These are phyloP conservation scores for Xylariaceae sp. DNA, from an alignment of 2,329 filamentous ascomycete species.

Conservation along the genomic window DNA sequence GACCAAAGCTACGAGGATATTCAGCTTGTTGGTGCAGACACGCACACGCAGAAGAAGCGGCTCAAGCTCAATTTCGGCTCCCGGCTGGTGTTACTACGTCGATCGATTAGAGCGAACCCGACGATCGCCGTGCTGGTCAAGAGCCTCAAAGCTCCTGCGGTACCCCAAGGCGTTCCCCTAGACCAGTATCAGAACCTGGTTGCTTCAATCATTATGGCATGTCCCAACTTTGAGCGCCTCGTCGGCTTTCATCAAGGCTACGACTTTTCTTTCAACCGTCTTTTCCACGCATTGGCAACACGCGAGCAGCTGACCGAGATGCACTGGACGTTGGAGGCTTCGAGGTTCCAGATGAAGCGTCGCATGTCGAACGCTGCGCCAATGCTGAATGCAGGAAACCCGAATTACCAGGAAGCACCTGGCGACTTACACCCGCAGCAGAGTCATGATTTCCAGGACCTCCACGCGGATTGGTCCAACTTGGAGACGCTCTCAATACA, in stretches of 20 bases:
- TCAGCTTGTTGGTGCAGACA: constrained; percentile 55
- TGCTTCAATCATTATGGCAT: constrained; percentile 59
- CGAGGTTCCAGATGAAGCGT: constrained; percentile 32
- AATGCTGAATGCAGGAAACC: constrained; percentile 17
- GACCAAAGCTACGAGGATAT: constrained; percentile 51
- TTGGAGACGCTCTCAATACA: constrained; percentile 55
- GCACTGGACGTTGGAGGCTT: constrained; percentile 52
- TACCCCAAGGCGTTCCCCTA: constrained; percentile 34
- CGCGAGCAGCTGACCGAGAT: constrained; percentile 52
- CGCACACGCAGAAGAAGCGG: constrained; percentile 50
- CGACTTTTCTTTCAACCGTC: constrained; percentile 50
- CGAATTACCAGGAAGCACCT: constrained; percentile 25
- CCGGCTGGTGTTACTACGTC: constrained; percentile 52
- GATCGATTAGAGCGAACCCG: constrained; percentile 50
- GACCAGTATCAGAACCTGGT: constrained; percentile 55
- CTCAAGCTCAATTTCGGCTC: constrained; percentile 50
- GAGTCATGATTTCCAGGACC: constrained; percentile 41
- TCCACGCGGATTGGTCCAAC: constrained; percentile 52
- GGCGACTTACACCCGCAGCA: constrained; percentile 38
- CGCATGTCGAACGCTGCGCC: constrained; percentile 23
- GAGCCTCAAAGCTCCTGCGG: constrained; percentile 51
- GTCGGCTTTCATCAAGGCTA: constrained; percentile 51
- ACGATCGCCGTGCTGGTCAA: constrained; percentile 52
- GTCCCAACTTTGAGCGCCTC: constrained; percentile 59
- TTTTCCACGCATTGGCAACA: constrained; percentile 57